Evolutionary conservation across 116 monocot species (phyloP), one percentile per base, ranked within the genome.

Genomic region (Cymodocea nodosa): DNA sequence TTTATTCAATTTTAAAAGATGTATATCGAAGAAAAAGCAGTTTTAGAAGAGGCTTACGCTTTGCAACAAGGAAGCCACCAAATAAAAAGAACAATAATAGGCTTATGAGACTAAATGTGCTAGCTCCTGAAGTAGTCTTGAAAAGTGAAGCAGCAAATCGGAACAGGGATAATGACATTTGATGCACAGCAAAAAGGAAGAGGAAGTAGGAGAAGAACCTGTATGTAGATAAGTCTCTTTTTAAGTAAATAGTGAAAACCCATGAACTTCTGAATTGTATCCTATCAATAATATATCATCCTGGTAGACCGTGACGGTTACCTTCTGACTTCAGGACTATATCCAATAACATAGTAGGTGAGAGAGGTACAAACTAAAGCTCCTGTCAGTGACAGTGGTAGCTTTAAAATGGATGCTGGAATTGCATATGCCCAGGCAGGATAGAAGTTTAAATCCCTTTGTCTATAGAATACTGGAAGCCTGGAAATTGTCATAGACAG

Each of bases 341-440:
- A 89, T 15, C 89, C 89, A 59, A 85, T 89, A 18, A 77, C 70
- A 65, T 75, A 85, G 59, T 89, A 89, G 14, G 82, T 80, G 40
- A 89, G 23, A 18, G 67, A 59, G 35, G 85, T 82, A 85, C 85
- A 89, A 23, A 82, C 25, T 0, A 89, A 68, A 9, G 85, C 80
- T 30, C 80, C 85, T 7, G 78, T 51, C 22, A 89, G 30, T 50
- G 85, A 89, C 17, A 84, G 55, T 44, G 89, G 89, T 49, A 89
- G 40, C 54, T 89, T 89, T n/a, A 85, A 67, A 36, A 89, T 67
- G 63, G 65, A 63, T 64, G 74, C 55, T 56, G 85, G 82, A 66
- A 89, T 68, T 57, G 89, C 56, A 76, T 85, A 89, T 70, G 89
- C 82, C 84, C 89, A 89, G n/a, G 85, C 82, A 40, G 89, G 85